These are phyloP conservation scores for Henningerozyma blattae DNA, from an alignment of 805 yeast species.

Conservation along the genomic window DNA sequence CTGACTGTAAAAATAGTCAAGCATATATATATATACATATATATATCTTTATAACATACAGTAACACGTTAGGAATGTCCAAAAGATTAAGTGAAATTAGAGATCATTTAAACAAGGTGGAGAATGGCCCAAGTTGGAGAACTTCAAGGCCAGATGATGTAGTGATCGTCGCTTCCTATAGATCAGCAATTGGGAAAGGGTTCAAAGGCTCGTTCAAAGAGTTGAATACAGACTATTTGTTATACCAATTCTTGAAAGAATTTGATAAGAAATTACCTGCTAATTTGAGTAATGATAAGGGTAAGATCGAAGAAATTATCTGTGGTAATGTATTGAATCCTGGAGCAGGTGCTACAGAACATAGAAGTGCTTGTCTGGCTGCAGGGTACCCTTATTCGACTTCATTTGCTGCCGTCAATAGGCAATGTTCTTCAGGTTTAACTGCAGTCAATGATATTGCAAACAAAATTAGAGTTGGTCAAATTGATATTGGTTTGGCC, in stretches of 20 bases:
- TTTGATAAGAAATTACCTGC: slow-evolving; percentile 40
- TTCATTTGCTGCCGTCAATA: slow-evolving; percentile 74
- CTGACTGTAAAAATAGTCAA: no score
- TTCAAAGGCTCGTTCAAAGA: slow-evolving; percentile 81
- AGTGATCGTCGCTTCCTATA: slow-evolving; percentile 78
- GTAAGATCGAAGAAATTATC: slow-evolving; percentile 68
- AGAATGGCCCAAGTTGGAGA: slow-evolving; percentile 1
- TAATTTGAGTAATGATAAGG: slow-evolving; percentile 33
- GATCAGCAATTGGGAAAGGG: slow-evolving; percentile 84
- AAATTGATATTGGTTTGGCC: slow-evolving; percentile 83
- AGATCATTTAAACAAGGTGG: slow-evolving; percentile 14
- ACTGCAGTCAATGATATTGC: slow-evolving; percentile 87
- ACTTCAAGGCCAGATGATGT: slow-evolving; percentile 68
- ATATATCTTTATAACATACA: background rate
- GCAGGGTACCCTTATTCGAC: slow-evolving; percentile 79
- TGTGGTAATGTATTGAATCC: slow-evolving; percentile 86
- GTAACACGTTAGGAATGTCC: slow-evolving; percentile 9
- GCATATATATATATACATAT: no score
- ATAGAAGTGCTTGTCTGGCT: slow-evolving; percentile 81
- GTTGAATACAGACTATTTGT: slow-evolving; percentile 66
- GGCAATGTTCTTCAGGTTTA: slow-evolving; percentile 92
- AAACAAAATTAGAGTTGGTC: slow-evolving; percentile 75
- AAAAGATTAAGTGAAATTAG: slow-evolving; percentile 20
- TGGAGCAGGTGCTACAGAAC: slow-evolving; percentile 93
- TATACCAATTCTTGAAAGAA: slow-evolving; percentile 51